Evolutionary conservation across 2,329 filamentous ascomycete genomes (phyloP).

Genomic region (Colletotrichum coccodes): DNA sequence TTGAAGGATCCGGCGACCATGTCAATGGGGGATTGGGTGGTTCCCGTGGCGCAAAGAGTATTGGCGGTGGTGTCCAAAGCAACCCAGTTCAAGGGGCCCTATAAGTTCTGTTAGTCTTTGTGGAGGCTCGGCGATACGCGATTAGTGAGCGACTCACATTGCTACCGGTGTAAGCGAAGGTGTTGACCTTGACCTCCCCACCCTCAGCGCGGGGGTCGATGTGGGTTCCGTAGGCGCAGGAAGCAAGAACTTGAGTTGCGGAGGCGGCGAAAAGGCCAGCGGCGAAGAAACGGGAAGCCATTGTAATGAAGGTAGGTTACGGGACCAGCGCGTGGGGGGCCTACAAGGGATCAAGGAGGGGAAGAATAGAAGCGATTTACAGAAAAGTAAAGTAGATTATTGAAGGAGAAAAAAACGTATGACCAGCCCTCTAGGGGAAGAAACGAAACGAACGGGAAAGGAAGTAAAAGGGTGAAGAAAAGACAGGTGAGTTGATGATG

Average conservation of each 20-base stretch:
- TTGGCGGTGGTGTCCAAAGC: slow-evolving; percentile 49
- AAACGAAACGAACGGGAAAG: slow-evolving; percentile 29
- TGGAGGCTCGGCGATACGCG: background rate
- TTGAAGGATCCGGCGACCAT: slow-evolving; percentile 33
- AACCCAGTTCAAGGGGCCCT: slow-evolving; percentile 59
- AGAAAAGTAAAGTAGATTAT: slow-evolving; percentile 25
- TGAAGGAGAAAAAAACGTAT: slow-evolving; percentile 20
- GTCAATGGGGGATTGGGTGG: slow-evolving; percentile 61
- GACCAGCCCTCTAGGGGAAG: slow-evolving; percentile 30
- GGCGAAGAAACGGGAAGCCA: slow-evolving; percentile 30
- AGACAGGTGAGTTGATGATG: slow-evolving; percentile 10
- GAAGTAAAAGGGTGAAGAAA: slow-evolving; percentile 18
- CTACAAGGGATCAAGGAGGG: slow-evolving; percentile 19
- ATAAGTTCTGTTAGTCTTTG: slow-evolving; percentile 8
- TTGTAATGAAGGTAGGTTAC: slow-evolving; percentile 28
- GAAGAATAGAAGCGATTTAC: slow-evolving; percentile 1
- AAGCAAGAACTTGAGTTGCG: slow-evolving; percentile 39
- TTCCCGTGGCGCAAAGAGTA: slow-evolving; percentile 53
- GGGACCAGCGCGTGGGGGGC: slow-evolving; percentile 25
- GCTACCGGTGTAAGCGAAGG: slow-evolving; percentile 49
- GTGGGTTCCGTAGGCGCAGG: slow-evolving; percentile 52
- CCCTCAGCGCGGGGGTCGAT: slow-evolving; percentile 44
- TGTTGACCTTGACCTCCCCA: slow-evolving; percentile 44
- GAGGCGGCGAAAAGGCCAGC: slow-evolving; percentile 29
- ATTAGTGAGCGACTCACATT: slow-evolving; percentile 40